phyloP scores from a whole-genome alignment of 2,329 filamentous ascomycete genomes.

The Hypoxylon sp. region DNA sequence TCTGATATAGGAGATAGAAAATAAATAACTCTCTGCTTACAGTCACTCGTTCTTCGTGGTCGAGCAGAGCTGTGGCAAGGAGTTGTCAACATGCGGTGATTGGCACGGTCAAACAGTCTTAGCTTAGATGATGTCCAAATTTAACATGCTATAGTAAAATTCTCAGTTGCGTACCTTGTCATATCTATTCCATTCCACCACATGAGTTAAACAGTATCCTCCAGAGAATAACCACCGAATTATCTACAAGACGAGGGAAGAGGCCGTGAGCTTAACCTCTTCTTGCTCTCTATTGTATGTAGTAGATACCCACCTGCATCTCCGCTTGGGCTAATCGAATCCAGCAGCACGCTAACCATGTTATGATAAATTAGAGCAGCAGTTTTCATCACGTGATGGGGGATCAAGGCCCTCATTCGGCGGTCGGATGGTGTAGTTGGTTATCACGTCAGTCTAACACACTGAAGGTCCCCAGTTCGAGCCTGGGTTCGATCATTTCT shows the following conservation, averaged over 20 bases:
- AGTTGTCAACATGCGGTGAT: too few species aligned
- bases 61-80: too few species aligned
- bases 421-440: conserved; percentile 60
- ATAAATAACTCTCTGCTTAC: neutral
- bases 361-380: neutral
- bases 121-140: too few species aligned
- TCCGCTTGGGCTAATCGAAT: neutral
- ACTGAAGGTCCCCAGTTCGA: conserved; percentile 58
- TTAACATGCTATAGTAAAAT: too few species aligned
- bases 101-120: too few species aligned
- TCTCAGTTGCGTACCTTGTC: neutral
- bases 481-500: conserved; percentile 54
- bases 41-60: too few species aligned
- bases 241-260: neutral
- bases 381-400: neutral
- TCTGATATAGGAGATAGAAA: neutral
- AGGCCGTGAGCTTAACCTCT: neutral
- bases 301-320: neutral
- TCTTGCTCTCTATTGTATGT: too few species aligned
- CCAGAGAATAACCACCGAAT: neutral
- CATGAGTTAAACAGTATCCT: neutral
- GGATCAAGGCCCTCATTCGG: neutral
- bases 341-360: neutral
- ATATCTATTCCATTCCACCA: neutral
- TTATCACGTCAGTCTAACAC: conserved; percentile 67